Evolutionary conservation across 768 basidiomycete genomes (phyloP), one percentile per base, ranked within the genome.

Genomic region (Pisolithus tinctorius): DNA sequence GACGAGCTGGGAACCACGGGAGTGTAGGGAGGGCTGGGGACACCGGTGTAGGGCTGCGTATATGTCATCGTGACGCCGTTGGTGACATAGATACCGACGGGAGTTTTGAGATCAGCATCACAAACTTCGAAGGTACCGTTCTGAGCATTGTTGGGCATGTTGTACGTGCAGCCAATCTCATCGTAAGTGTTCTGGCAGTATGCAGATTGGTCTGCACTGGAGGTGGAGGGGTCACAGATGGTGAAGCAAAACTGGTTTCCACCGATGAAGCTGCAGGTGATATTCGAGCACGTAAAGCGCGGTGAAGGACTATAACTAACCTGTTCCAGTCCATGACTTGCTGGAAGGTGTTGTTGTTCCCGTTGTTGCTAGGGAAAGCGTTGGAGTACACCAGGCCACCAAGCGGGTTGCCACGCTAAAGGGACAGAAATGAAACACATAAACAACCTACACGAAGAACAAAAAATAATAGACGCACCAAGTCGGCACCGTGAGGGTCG

Each of bases 181-280:
- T 90, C 88, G 56, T 73, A 85, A 55, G 79, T 74, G 75, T 93
- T 83, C 65, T 86, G 69, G 70, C 88, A 91, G 63, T 69, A 81
- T 7, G 70, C 56, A 3, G 68, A 64, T 6, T 79, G 74, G 26
- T 69, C 42, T 5, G 25, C 8, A 49, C 77, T 67, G 11, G 77
- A 60, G 16, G 67, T 67, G 0, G 64, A 51, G 1, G 83, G 82
- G 59, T 86, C 77, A 68, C 89, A 92, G 0, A 77, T 75, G 61
- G 89, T 91, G 54, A 83, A 59, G 68, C 88, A 92, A 74, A 86
- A 84, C 4, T 53, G 7, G 59, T 71, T 62, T 36, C 75, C 74
- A 50, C 88, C 89, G 59, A 88, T 80, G 76, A 90, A 91, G 66
- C 84, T 85, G 52, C 14, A 27, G 4, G 41, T 59, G 63, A 47